Base-by-base conservation (phyloP, 1,284 basidiomycete species). In the Pterulicium gracile region DNA sequence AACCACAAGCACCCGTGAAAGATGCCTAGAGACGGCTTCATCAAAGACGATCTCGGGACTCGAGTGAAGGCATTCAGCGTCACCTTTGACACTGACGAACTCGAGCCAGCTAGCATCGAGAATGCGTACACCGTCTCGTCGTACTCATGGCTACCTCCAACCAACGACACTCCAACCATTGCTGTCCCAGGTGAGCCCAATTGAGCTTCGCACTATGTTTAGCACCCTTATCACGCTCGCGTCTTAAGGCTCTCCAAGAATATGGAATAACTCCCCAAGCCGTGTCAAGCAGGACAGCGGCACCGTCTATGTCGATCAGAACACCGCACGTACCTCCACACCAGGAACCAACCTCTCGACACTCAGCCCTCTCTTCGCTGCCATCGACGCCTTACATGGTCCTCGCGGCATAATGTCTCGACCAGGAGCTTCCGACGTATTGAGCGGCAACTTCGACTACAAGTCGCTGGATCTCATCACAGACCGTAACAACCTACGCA, bases 401-500 rank as follows among this genome's bases (percentile, higher is more conserved):
- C n/a, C 52, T 17, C 41, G 50, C 19, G 34, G 20, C 4, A 22
- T 18, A 15, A 10, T 10, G 39, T 17, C 39, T 17, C n/a, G n/a
- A n/a, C n/a, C n/a, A n/a, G n/a, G n/a, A n/a, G n/a, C n/a, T n/a
- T n/a, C n/a, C n/a, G n/a, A n/a, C n/a, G n/a, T n/a, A n/a, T n/a
- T n/a, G n/a, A n/a, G n/a, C n/a, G n/a, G n/a, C n/a, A n/a, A n/a
- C n/a, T 67, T 58, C 46, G 44, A 57, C 18, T 63, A 61, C 45
- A 39, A 51, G 14, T 53, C 54, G 0, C 40, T 66, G 17, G 65
- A 66, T 44, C 47, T 66, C 20, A 45, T 67, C 27, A 60, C 64
- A 3, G 62, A 67, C 46, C 56, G 64, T 35, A 66, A 67, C 43
- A 58, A 57, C 15, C 49, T 66, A 2, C 61, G 65, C 21, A 68